phyloP scores from a whole-genome alignment of 2,329 filamentous ascomycete genomes.

The Beauveria sp. region DNA sequence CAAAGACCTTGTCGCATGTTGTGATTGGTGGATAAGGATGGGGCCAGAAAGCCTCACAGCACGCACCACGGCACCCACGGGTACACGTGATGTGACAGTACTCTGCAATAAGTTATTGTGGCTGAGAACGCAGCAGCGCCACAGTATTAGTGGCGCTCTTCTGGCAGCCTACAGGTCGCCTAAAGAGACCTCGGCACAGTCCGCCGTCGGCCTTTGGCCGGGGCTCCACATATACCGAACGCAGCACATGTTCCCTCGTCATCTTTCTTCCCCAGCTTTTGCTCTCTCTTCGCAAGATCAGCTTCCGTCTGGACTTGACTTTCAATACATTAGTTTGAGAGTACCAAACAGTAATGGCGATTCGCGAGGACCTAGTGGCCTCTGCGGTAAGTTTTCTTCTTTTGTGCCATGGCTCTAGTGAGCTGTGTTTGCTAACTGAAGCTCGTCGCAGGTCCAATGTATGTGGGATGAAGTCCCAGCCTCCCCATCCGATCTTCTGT shows the following conservation, averaged over 20 bases:
- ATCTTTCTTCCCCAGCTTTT: constrained; percentile 12
- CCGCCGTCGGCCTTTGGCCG: constrained; percentile 19
- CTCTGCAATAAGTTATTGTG: too few species aligned
- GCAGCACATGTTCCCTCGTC: constrained; percentile 23
- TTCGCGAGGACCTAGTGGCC: constrained; percentile 86
- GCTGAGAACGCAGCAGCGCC: too few species aligned
- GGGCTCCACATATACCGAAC: constrained; percentile 20
- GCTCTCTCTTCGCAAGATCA: constrained; percentile 3
- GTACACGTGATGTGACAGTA: constrained; percentile 19
- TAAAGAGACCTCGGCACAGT: constrained; percentile 19
- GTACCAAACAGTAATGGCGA: constrained; percentile 51
- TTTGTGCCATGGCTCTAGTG: background rate
- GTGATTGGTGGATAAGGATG: constrained; percentile 13
- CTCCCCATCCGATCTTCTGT: background rate
- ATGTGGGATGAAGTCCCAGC: constrained; percentile 18
- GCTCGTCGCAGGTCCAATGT: constrained; percentile 34
- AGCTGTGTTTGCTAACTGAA: constrained; percentile 7
- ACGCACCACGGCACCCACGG: constrained; percentile 14
- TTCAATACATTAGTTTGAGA: background rate
- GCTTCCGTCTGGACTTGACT: constrained; percentile 3
- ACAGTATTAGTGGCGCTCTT: too few species aligned
- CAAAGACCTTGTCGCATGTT: constrained; percentile 22
- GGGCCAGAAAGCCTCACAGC: too few species aligned
- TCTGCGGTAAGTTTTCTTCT: constrained; percentile 56
- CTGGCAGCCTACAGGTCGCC: background rate